Evolutionary conservation across 2,329 filamentous ascomycete genomes (phyloP).

Genomic region (Catunica adiposa): DNA sequence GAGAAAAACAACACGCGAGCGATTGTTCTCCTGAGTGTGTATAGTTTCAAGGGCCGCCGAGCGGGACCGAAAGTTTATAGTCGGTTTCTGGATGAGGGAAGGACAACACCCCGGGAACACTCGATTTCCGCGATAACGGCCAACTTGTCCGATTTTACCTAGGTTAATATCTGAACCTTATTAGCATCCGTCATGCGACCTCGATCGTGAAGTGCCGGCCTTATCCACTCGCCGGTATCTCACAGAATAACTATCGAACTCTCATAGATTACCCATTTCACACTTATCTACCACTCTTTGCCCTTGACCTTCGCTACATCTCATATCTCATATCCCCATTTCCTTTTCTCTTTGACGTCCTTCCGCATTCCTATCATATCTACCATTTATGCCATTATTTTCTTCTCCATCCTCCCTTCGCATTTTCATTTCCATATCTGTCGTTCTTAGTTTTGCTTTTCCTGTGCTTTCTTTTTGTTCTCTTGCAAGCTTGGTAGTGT

Average conservation of each 20-base stretch:
- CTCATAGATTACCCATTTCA: too few species aligned
- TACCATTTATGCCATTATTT: background rate
- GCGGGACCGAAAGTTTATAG: too few species aligned
- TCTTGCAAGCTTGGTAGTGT: background rate
- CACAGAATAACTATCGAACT: too few species aligned
- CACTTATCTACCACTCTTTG: background rate
- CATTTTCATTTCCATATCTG: background rate
- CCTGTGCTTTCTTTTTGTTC: background rate
- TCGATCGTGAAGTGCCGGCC: too few species aligned
- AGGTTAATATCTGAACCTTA: too few species aligned
- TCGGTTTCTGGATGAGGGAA: too few species aligned
- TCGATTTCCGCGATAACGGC: too few species aligned
- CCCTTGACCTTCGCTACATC: background rate
- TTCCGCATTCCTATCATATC: background rate
- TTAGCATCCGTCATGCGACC: too few species aligned
- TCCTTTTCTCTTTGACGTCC: background rate
- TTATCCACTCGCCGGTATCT: too few species aligned
- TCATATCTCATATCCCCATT: background rate
- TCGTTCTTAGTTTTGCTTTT: constrained; percentile 2
- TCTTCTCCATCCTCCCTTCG: background rate
- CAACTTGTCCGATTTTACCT: too few species aligned
- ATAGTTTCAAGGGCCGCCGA: background rate
- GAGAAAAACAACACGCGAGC: too few species aligned
- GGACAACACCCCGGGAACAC: too few species aligned
- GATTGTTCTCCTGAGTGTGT: background rate